phyloP scores from a whole-genome alignment of 2,329 filamentous ascomycete species.

The Ophiocordyceps polyrhachis-furcata region DNA sequence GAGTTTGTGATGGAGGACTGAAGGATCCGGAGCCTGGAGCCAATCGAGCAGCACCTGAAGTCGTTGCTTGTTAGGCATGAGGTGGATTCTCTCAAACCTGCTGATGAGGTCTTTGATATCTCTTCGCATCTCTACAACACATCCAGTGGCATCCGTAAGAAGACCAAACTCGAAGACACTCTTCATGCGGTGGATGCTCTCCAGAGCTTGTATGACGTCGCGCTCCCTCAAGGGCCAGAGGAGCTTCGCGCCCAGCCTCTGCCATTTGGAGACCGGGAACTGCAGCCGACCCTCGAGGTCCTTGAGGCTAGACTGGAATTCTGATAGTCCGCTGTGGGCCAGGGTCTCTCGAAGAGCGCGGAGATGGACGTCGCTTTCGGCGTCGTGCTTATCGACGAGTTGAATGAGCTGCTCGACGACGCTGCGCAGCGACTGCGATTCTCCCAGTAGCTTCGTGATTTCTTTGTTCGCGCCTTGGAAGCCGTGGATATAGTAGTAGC shows the following conservation, averaged over 20 bases:
- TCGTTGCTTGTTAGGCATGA: neutral
- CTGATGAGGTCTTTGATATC: neutral
- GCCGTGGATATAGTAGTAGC: neutral
- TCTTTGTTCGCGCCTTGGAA: neutral
- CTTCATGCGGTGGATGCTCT: neutral
- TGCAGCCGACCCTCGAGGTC: neutral
- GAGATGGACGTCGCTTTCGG: neutral
- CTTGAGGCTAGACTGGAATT: neutral
- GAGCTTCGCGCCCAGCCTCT: neutral
- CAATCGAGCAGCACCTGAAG: neutral
- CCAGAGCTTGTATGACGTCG: neutral
- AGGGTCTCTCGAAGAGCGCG: neutral
- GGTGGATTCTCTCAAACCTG: neutral
- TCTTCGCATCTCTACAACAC: neutral
- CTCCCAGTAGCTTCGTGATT: neutral
- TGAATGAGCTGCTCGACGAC: neutral
- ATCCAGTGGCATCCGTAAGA: neutral
- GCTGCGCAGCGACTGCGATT: neutral
- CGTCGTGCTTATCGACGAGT: neutral
- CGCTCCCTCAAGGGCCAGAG: neutral
- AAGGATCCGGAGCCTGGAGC: neutral
- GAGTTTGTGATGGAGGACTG: neutral
- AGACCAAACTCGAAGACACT: neutral
- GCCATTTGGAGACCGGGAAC: neutral
- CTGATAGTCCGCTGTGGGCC: neutral